Evolutionary conservation across 1,284 basidiomycete genomes (phyloP), one percentile per base, ranked within the genome.

Genomic region (Paramarasmius palmivorus): DNA sequence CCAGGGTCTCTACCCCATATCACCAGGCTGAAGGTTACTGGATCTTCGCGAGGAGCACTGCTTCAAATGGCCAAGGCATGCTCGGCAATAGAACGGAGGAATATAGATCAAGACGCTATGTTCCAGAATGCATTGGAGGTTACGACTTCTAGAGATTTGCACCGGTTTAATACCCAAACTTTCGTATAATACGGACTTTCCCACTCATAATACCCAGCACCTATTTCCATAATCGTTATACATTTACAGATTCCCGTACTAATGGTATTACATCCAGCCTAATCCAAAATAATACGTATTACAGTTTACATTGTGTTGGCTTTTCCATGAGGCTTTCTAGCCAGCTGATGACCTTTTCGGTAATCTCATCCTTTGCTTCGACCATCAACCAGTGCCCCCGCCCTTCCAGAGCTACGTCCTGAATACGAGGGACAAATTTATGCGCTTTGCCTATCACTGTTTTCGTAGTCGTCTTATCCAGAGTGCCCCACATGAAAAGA

Each of bases 371-470:
- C 40, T 74, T 75, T 22, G 78, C 76, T 61, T 88, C 78, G 2
- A 83, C 53, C 82, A 88, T 77, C 2, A 89, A 51, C 86, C 87
- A 90, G 63, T 90, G 88, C 0, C 86, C 84, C 19, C 64, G 66
- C 12, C 74, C 78, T 47, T 81, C 73, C 15, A 88, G 57, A 7
- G 73, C 70, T 29, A 82, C 65, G 49, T 79, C 73, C 59, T 80
- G 74, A 12, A 85, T 64, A 25, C 69, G 68, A 0, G 74, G 61
- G 23, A 86, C 74, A 52, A 81, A 78, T 54, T 77, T 77, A 29
- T 68, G 70, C 29, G 76, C 70, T 37, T 75, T 76, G n/a, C 57
- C 54, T 34, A 81, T 69, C 4, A 72, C 63, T 17, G 59, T 57
- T 0, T 68, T 66, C 0, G 68, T 65, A 12, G 69, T 70, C 0